These are phyloP conservation scores for Fraxinus xanthoxyloides DNA, from an alignment of 305 asterid genomes.

Conservation along the genomic window DNA sequence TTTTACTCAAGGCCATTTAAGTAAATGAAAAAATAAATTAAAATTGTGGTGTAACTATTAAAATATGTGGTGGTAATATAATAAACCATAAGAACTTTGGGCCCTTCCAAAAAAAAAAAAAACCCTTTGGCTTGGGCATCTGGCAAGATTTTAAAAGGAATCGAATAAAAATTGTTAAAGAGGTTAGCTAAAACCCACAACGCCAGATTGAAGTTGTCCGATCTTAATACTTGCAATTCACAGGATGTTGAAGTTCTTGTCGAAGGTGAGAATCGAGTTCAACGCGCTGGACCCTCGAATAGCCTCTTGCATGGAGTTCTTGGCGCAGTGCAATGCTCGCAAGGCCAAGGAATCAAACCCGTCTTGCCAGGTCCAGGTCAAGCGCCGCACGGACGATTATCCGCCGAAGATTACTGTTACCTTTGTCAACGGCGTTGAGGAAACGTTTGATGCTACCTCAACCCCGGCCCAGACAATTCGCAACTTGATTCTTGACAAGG, in stretches of 20 bases:
- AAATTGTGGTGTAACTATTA: too few relatives aligned
- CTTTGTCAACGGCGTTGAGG: constrained; percentile 80
- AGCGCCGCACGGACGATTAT: constrained; percentile 88
- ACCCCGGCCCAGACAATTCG: constrained; percentile 85
- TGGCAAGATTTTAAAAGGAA: not conserved
- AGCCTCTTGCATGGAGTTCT: constrained; percentile 88
- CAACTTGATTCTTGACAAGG: constrained; percentile 74
- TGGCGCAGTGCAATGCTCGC: constrained; percentile 89
- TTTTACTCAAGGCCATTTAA: too few relatives aligned
- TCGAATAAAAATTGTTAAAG: not conserved
- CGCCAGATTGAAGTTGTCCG: not conserved
- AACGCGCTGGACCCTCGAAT: constrained; percentile 81
- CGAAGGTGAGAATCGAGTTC: constrained; percentile 87
- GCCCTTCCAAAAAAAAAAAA: not conserved
- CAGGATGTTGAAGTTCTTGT: constrained; percentile 80
- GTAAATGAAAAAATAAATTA: too few relatives aligned
- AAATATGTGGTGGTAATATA: too few relatives aligned
- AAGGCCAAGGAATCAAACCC: constrained; percentile 90
- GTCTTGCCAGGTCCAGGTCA: constrained; percentile 75
- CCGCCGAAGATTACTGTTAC: constrained; percentile 89
- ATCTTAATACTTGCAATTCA: not conserved
- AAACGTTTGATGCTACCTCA: constrained; percentile 73
- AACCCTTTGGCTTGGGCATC: not conserved
- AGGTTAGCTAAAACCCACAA: not conserved
- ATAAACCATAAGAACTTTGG: not conserved